A percentile compares a stretch with the other conserved stretches of the same genome.
Evolutionary conservation across 176 grass and related monocot species (phyloP).

Genomic region (Lolium multiflorum): DNA sequence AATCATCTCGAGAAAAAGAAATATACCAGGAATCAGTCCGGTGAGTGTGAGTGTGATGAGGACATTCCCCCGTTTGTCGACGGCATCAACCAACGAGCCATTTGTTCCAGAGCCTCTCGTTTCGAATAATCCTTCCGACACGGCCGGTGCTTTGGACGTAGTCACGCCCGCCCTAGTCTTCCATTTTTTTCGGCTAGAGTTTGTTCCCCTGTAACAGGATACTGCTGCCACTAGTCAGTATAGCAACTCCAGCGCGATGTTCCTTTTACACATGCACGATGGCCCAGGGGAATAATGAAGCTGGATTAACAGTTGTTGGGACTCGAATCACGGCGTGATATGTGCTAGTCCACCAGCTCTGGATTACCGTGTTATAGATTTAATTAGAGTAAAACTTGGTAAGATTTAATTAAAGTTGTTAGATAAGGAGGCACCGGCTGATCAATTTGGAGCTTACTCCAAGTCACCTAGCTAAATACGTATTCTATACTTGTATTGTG

Average conservation of each 20-base stretch:
- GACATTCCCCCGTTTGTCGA: conserved; percentile 38
- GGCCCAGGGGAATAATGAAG: background rate
- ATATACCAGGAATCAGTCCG: conserved; percentile 17
- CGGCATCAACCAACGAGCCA: conserved; percentile 31
- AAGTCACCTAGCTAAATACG: too few relatives aligned
- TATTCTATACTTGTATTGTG: too few relatives aligned
- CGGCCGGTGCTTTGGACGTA: conserved; percentile 11
- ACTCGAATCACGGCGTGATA: background rate
- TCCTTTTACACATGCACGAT: background rate
- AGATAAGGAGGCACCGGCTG: too few relatives aligned
- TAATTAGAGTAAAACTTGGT: too few relatives aligned
- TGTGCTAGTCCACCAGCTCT: too few relatives aligned
- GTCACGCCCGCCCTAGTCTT: background rate
- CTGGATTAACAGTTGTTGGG: conserved; percentile 27
- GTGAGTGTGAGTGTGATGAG: background rate
- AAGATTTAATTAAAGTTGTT: too few relatives aligned
- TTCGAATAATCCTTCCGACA: background rate
- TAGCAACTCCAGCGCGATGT: background rate
- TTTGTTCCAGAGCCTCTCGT: background rate
- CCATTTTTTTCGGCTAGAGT: background rate
- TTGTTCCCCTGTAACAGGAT: background rate
- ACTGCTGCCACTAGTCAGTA: background rate
- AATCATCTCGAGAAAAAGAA: too few relatives aligned
- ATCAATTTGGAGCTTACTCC: too few relatives aligned
- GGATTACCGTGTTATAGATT: too few relatives aligned